Evolutionary conservation across 192 early-diverging fungal genomes (phyloP).

Genomic region (Coemansia sp.): DNA sequence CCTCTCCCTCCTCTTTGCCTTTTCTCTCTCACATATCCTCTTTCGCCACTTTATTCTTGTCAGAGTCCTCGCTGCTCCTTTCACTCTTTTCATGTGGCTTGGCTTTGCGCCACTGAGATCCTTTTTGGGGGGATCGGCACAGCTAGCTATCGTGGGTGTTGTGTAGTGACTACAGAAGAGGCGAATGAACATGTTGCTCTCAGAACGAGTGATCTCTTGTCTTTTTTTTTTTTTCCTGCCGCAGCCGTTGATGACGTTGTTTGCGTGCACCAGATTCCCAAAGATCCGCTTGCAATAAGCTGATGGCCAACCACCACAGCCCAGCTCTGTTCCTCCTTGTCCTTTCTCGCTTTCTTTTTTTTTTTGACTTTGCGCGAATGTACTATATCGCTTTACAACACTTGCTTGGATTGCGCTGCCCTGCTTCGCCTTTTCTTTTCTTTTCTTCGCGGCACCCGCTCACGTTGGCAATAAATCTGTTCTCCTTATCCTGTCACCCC

Average conservation of each 20-base stretch:
- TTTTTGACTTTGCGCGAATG: constrained; percentile 43
- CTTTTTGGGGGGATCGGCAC: not conserved
- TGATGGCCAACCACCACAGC: not conserved
- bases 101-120: not conserved
- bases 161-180: constrained; percentile 15
- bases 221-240: not conserved
- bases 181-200: constrained; percentile 10
- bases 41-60: not conserved
- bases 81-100: not conserved
- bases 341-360: not conserved
- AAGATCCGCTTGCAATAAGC: not conserved
- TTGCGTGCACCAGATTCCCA: not conserved
- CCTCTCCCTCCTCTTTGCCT: not conserved
- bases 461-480: constrained; percentile 7
- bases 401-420: not conserved
- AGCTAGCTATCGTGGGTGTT: not conserved
- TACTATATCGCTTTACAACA: constrained; percentile 40
- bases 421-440: constrained; percentile 1
- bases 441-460: constrained; percentile 5
- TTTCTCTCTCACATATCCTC: not conserved
- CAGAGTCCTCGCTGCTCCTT: not conserved
- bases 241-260: not conserved
- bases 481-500: not conserved
- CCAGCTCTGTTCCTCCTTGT: not conserved
- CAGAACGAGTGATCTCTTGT: not conserved